These are phyloP conservation scores for Pythium insidiosum DNA, from an alignment of 352 stramenopile species.

Conservation along the genomic window DNA sequence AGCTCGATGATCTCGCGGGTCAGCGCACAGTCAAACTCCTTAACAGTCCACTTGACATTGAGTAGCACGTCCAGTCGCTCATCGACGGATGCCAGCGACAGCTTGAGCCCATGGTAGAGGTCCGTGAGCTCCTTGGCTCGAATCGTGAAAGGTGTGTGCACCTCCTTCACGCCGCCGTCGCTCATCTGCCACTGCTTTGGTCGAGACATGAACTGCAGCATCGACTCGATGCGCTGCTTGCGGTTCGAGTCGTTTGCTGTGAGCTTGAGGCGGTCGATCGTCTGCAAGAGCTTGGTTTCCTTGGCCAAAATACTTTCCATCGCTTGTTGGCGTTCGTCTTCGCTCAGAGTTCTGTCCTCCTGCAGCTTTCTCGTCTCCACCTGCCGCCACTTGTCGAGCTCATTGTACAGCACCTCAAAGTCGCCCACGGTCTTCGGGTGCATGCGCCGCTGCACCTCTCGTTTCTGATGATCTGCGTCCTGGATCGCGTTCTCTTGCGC, in stretches of 20 bases:
- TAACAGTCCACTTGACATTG: slow-evolving; percentile 90
- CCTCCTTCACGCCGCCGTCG: slow-evolving; percentile 81
- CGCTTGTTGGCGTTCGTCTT: slow-evolving; percentile 25
- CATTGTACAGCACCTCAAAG: slow-evolving; percentile 92
- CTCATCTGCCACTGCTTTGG: slow-evolving; percentile 91
- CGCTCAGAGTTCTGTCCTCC: slow-evolving; percentile 23
- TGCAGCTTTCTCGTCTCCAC: slow-evolving; percentile 75
- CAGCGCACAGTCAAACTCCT: slow-evolving; percentile 88
- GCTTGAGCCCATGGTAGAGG: slow-evolving; percentile 75
- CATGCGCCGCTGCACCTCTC: slow-evolving; percentile 84
- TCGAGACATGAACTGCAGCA: slow-evolving; percentile 84
- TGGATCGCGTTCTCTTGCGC: slow-evolving; percentile 40
- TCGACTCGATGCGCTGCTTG: slow-evolving; percentile 78
- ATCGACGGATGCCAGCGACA: slow-evolving; percentile 49
- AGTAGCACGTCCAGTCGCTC: slow-evolving; percentile 88
- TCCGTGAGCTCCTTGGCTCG: slow-evolving; percentile 87
- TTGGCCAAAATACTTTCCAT: slow-evolving; percentile 62
- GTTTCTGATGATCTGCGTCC: slow-evolving; percentile 39
- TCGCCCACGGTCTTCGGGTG: slow-evolving; percentile 75
- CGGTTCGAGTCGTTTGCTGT: slow-evolving; percentile 71
- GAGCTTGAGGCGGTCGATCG: slow-evolving; percentile 87
- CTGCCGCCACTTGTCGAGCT: slow-evolving; percentile 89
- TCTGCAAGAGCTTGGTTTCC: slow-evolving; percentile 81
- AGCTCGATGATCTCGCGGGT: slow-evolving; percentile 89
- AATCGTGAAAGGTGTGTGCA: slow-evolving; percentile 86